Conservation (phyloP, 441 rosid genomes). For the Viola pubescens region DNA sequence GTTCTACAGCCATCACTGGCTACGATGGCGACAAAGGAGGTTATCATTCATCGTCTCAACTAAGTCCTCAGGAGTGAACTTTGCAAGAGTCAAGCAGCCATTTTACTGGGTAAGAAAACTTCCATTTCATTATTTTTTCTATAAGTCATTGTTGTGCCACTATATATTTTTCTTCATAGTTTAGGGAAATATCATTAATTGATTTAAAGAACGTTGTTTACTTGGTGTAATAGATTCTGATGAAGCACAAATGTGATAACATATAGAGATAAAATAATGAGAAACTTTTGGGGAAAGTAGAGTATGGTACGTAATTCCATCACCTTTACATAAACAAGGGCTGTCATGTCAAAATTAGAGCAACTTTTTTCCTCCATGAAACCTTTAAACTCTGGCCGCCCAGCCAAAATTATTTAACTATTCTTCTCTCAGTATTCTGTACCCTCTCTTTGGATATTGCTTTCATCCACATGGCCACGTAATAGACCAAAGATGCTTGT, state of each 20-base stretch:
- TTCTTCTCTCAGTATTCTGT: slow-evolving; percentile 20
- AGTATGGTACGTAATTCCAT: slow-evolving; percentile 53
- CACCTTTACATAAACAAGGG: slow-evolving; percentile 54
- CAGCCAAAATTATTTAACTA: slow-evolving; percentile 23
- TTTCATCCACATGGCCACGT: slow-evolving; percentile 80
- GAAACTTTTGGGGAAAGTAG: slow-evolving; percentile 38
- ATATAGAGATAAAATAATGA: slow-evolving; percentile 19
- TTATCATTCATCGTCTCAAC: no score
- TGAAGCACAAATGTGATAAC: no score
- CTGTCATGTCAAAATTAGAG: slow-evolving; percentile 78
- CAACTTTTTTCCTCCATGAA: slow-evolving; percentile 49
- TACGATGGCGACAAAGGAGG: no score
- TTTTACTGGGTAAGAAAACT: not conserved
- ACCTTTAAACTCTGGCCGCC: slow-evolving; percentile 49
- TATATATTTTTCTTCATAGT: not conserved
- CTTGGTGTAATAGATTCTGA: not conserved
- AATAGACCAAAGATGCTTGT: slow-evolving; percentile 48
- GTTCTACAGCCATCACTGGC: no score
- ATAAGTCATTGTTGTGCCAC: no score
- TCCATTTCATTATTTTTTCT: not conserved
- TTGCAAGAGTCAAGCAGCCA: no score
- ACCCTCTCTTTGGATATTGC: slow-evolving; percentile 28
- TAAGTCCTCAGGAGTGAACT: no score
- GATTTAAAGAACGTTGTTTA: not conserved
- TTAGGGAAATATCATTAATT: not conserved